phyloP scores from a whole-genome alignment of 441 rosid species.

The Brassica hybrid region DNA sequence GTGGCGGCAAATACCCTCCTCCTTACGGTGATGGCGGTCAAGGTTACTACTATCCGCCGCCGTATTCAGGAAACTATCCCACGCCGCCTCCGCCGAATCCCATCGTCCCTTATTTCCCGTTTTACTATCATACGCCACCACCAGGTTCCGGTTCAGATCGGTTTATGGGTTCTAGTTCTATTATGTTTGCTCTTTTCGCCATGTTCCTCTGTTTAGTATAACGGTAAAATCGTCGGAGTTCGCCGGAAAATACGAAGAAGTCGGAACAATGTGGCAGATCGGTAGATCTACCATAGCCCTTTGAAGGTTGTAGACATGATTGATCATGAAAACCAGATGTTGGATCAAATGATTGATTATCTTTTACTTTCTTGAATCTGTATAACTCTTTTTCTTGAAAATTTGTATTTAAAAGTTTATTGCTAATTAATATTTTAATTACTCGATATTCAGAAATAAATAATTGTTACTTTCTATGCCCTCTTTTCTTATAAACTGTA shows the following conservation, averaged over 20 bases:
- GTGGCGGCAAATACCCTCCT: constrained; percentile 57
- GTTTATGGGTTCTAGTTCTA: constrained; percentile 29
- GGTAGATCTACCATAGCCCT: not conserved
- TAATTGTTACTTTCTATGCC: not conserved
- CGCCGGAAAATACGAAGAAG: not conserved
- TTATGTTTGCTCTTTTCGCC: constrained; percentile 12
- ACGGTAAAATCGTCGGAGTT: constrained; percentile 15
- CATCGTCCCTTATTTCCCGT: constrained; percentile 90
- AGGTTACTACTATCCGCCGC: constrained; percentile 67
- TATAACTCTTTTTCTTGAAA: not conserved
- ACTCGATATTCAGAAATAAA: not conserved
- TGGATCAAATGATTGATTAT: not conserved
- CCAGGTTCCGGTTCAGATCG: constrained; percentile 50
- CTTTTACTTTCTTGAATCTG: constrained; percentile 1
- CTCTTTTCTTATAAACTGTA: not conserved
- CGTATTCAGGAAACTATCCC: constrained; percentile 55
- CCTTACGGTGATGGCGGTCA: constrained; percentile 60
- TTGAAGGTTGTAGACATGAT: not conserved
- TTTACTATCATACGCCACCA: constrained; percentile 75
- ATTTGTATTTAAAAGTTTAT: not conserved
- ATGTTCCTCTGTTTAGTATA: constrained; percentile 41
- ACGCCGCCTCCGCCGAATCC: constrained; percentile 92
- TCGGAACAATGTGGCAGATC: not conserved
- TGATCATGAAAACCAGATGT: constrained; percentile 1
- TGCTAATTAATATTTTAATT: not conserved